Percentiles rank a stretch among this genome's conserved stretches.
Conservation (phyloP, 768 basidiomycete genomes). For the Pholiota molesta region DNA sequence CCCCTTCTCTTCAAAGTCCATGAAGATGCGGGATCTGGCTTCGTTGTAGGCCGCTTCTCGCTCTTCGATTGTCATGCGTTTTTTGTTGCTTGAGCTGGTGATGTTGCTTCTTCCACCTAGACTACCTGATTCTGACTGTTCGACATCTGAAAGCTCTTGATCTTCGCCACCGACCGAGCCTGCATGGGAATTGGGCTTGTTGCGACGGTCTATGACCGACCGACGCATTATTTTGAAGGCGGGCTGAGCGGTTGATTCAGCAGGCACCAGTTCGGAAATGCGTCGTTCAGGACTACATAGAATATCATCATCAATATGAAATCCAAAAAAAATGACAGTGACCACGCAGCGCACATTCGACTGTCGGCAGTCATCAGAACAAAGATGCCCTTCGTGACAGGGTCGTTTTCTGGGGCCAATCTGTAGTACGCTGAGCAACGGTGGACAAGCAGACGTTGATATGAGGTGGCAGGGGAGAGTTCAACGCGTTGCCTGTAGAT, state of each 20-base stretch:
- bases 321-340: slow-evolving; percentile 15
- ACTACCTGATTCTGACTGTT: slow-evolving; percentile 82
- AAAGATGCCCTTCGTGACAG: slow-evolving; percentile 60
- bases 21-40: slow-evolving; percentile 85
- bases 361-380: slow-evolving; percentile 65
- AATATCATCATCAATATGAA: slow-evolving; percentile 20
- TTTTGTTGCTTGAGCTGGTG: slow-evolving; percentile 63
- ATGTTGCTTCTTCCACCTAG: slow-evolving; percentile 68
- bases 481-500: slow-evolving; percentile 61
- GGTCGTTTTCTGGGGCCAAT: slow-evolving; percentile 71
- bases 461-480: slow-evolving; percentile 70
- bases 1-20: slow-evolving; percentile 77
- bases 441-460: slow-evolving; percentile 85
- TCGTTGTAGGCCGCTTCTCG: slow-evolving; percentile 90
- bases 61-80: slow-evolving; percentile 80
- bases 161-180: slow-evolving; percentile 78
- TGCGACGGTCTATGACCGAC: slow-evolving; percentile 52
- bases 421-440: slow-evolving; percentile 84
- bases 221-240: slow-evolving; percentile 90
- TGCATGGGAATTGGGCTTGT: slow-evolving; percentile 67
- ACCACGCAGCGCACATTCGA: slow-evolving; percentile 61
- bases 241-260: slow-evolving; percentile 69
- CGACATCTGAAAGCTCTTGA: slow-evolving; percentile 74
- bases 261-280: slow-evolving; percentile 77
- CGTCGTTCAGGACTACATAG: slow-evolving; percentile 64